Evolutionary conservation across 108 stramenopile species (phyloP), one percentile per base, ranked within the genome.

Genomic region (Seminavis robusta): DNA sequence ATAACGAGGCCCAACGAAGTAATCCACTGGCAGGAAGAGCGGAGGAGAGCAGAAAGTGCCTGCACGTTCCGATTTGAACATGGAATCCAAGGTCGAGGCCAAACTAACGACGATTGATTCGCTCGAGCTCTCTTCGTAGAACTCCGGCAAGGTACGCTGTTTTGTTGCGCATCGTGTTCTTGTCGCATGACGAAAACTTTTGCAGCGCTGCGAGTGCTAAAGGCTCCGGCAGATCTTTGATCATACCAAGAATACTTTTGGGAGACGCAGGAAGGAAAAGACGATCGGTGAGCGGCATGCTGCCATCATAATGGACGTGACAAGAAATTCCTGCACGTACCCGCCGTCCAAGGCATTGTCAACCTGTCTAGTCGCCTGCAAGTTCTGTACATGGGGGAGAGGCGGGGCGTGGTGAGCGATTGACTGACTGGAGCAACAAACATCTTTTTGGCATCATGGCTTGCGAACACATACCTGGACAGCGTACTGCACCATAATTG

Each of bases 81-180:
- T n/a, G n/a, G n/a, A n/a, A n/a, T n/a, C n/a, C n/a, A n/a, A n/a
- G n/a, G n/a, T n/a, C n/a, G 34, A 25, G 23, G 15, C 20, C 24
- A 39, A 38, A 37, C 48, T 63, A 77, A 8, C 88, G 77, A 20
- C 68, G 50, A 39, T 84, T 66, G 36, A 80, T 76, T 27, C 47
- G 56, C 42, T 81, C 76, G 28, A 86, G 52, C 49, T 90, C 88
- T 34, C 85, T 67, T 53, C 83, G 76, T 23, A 90, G 63, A 7
- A 90, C 65, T 28, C 88, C 88, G 5, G 72, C 69, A 1, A 90
- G 71, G 41, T 90, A 90, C 13, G 82, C 88, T 1, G 65, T 71
- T 27, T 74, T 76, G 55, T 73, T 90, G 19, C 88, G 61, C 82
- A 90, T 86, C 38, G 80, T 71, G 16, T 59, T 55, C 20, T 77